Evolutionary conservation across 2,329 filamentous ascomycete species (phyloP).

Genomic region (Penicillium sp.): DNA sequence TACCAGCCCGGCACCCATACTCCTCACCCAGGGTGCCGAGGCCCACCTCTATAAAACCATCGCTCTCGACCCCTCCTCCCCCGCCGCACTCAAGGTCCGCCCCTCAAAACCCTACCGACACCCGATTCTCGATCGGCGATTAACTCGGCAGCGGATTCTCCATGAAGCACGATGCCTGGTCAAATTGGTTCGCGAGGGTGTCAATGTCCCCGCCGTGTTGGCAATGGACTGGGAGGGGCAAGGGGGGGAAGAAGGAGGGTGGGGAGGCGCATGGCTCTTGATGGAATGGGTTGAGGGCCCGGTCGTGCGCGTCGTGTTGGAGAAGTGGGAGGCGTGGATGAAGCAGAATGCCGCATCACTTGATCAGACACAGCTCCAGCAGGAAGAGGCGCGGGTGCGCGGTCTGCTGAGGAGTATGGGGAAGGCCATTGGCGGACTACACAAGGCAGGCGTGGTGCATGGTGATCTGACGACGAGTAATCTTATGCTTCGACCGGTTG

Average conservation of each 20-base stretch:
- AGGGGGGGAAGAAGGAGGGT: constrained; percentile 47
- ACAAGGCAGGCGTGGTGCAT: constrained; percentile 81
- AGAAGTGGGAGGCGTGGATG: constrained; percentile 58
- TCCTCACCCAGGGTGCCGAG: constrained; percentile 92
- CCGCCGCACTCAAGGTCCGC: constrained; percentile 83
- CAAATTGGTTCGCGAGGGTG: constrained; percentile 70
- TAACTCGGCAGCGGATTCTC: constrained; percentile 80
- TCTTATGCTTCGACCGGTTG: constrained; percentile 65
- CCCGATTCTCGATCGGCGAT: constrained; percentile 74
- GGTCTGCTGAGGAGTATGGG: constrained; percentile 67
- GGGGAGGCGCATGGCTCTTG: constrained; percentile 70
- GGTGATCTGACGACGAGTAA: constrained; percentile 97
- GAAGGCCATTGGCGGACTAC: constrained; percentile 64
- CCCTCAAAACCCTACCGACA: constrained; percentile 89
- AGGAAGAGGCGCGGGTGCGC: constrained; percentile 50
- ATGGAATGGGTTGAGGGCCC: constrained; percentile 77
- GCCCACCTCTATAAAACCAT: constrained; percentile 84
- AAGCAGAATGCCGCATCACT: constrained; percentile 30
- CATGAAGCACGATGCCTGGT: constrained; percentile 82
- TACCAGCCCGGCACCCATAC: constrained; percentile 56
- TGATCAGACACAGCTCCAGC: constrained; percentile 28
- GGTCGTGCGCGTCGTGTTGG: constrained; percentile 64
- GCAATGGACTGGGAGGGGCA: constrained; percentile 58
- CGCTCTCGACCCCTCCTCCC: constrained; percentile 62
- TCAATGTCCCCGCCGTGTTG: constrained; percentile 75